Evolutionary conservation across 2,329 filamentous ascomycete genomes (phyloP).

Genomic region (Aspergillus arachidicola): DNA sequence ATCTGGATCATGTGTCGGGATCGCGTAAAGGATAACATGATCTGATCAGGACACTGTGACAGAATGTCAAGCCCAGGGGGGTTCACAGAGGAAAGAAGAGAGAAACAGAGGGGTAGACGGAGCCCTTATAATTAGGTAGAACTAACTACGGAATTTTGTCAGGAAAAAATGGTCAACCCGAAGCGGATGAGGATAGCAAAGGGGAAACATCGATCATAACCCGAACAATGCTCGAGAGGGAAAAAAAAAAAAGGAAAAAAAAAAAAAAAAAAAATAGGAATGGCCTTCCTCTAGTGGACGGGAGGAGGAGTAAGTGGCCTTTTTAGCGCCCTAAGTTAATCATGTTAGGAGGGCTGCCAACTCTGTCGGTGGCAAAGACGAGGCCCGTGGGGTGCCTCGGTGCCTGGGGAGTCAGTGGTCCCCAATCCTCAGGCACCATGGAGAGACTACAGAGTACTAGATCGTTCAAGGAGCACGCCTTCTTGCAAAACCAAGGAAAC

Average conservation of each 20-base stretch:
- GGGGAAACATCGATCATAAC: constrained; percentile 3
- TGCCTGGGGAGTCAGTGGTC: constrained; percentile 2
- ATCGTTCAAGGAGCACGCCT: background rate
- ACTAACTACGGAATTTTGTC: background rate
- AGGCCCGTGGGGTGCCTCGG: constrained; percentile 2
- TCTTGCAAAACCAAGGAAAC: background rate
- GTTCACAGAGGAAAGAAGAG: background rate
- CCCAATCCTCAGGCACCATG: background rate
- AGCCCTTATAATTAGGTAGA: constrained; percentile 11
- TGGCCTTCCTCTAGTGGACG: background rate
- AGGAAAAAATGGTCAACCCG: constrained; percentile 2
- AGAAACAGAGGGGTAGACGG: constrained; percentile 8
- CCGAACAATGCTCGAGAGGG: background rate
- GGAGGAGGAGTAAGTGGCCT: background rate
- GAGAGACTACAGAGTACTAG: background rate
- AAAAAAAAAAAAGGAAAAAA: too few species aligned
- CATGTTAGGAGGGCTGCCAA: constrained; percentile 9
- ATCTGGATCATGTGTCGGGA: constrained; percentile 6
- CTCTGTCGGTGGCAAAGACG: constrained; percentile 3
- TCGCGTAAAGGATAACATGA: constrained; percentile 5
- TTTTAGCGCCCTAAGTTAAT: background rate
- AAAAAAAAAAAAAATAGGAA: constrained; percentile 3
- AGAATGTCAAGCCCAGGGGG: background rate
- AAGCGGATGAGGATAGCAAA: constrained; percentile 3
- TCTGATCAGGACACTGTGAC: background rate